Evolutionary conservation across 768 basidiomycete genomes (phyloP), one percentile per base, ranked within the genome.

Genomic region (Tulasnella sp.): DNA sequence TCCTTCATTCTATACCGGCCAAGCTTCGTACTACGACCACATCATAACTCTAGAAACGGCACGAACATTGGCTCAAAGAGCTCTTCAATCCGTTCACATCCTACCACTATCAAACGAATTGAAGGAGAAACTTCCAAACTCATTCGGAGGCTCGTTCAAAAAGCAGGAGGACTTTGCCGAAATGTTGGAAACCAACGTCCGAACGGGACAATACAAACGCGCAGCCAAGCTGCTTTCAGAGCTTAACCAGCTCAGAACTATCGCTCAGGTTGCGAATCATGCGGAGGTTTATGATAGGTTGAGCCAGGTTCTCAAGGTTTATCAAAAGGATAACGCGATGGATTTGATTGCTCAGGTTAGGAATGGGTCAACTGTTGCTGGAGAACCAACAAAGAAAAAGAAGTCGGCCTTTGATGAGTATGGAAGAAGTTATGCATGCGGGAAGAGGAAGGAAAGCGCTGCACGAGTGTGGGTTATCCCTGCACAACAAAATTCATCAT

Each of bases 401-500:
- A 79, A 80, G 60, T 74, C 78, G 31, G 62, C 68, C 22, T 66
- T 87, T 46, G 92, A 96, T 63, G 68, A 73, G 39, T 73, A 74
- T 50, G 88, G 89, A n/a, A 72, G 92, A 53, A 79, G 81, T n/a
- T 87, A 88, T 61, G 85, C 85, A 0, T 61, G 83, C 43, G 92
- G 92, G 33, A 76, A 78, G 65, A 74, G 92, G 57, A 98, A 98
- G 67, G 88, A 88, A 54, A 87, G 85, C 58, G 70, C 81, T 1
- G 90, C 92, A 31, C 76, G 88, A 33, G 90, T 92, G 7, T 98
- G 92, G 92, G 83, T 93, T 70, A 83, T 95, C 54, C 76, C 81
- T 29, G 74, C 75, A 22, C 67, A 72, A 49, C 45, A 58, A 42
- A 29, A 48, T 6, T 46, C 57, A 12, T 15, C 57, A 3, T 20